Conservation (phyloP, 768 basidiomycete genomes). For the Leccinum longicurvipes region DNA sequence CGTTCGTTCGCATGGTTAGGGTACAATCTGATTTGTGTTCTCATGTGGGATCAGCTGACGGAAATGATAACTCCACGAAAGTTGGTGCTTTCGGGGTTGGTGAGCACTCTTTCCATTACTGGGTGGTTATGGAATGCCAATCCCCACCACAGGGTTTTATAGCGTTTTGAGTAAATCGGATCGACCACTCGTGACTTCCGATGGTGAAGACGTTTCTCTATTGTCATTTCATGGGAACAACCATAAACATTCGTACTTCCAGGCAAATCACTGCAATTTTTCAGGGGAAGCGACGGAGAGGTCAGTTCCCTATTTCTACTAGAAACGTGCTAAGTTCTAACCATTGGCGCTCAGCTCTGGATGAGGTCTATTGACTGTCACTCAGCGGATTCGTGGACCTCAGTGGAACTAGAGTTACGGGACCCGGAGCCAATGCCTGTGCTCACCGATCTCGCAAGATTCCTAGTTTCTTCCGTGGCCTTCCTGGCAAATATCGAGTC, state of each 20-base stretch:
- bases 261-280: conserved; percentile 16
- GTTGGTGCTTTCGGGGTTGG: conserved; percentile 19
- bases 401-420: conserved; percentile 9
- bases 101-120: neutral
- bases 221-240: neutral
- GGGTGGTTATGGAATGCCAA: neutral
- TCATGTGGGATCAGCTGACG: conserved; percentile 3
- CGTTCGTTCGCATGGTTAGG: neutral
- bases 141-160: conserved; percentile 10
- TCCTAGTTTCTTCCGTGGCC: conserved; percentile 12
- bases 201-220: neutral
- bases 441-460: conserved; percentile 8
- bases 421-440: conserved; percentile 2
- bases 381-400: neutral
- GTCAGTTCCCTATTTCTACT: neutral
- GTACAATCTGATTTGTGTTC: neutral
- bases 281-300: conserved; percentile 5
- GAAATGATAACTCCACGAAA: conserved; percentile 11
- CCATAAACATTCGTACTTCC: neutral
- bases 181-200: conserved; percentile 10
- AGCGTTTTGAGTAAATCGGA: conserved; percentile 17
- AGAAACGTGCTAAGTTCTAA: neutral
- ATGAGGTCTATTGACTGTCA: neutral
- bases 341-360: conserved; percentile 3
- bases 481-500: conserved; percentile 1